Conservation (phyloP, 306 rosid genomes). For the Alnus glutinosa region DNA sequence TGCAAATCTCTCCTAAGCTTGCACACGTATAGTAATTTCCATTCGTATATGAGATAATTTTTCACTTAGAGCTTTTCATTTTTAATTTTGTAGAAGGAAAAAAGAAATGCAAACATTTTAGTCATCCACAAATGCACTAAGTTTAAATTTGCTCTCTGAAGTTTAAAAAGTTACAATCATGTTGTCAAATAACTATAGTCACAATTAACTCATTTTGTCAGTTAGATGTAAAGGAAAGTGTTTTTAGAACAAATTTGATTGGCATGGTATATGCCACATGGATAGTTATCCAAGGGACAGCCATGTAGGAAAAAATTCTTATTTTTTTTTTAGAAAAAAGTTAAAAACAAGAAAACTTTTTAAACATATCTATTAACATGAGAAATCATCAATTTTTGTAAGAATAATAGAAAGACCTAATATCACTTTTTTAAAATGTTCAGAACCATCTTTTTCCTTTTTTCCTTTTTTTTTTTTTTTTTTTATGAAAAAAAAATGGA, state of each 20-base stretch:
- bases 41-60: not conserved
- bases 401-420: not conserved
- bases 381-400: not conserved
- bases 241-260: not conserved
- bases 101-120: not conserved
- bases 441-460: not conserved
- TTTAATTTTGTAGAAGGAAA: not conserved
- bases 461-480: too few relatives aligned
- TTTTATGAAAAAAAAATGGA: too few relatives aligned
- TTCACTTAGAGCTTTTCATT: not conserved
- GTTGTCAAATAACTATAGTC: not conserved
- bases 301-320: not conserved
- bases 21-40: not conserved
- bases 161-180: not conserved
- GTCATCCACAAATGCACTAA: too few relatives aligned
- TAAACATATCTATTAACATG: not conserved
- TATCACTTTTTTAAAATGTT: not conserved
- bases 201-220: not conserved
- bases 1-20: constrained; percentile 1
- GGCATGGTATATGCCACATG: not conserved
- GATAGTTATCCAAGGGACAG: not conserved
- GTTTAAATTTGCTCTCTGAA: not conserved
- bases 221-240: not conserved
- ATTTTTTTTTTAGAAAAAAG: not conserved
- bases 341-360: not conserved